phyloP scores from a whole-genome alignment of 495 filamentous ascomycete species.

The Hypoxylon perforatum region DNA sequence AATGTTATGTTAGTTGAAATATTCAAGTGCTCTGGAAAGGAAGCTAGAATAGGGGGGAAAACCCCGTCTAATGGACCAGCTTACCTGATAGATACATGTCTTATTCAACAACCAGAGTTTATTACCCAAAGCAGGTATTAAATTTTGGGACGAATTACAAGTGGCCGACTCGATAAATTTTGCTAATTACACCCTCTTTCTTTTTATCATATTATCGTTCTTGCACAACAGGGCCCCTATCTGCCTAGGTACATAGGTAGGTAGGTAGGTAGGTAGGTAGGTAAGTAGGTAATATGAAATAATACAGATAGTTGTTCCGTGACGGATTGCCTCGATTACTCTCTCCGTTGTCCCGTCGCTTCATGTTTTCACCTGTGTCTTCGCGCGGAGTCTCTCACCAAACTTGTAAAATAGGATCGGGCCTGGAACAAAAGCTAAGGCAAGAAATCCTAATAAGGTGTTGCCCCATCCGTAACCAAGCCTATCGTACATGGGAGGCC shows the following conservation, averaged over 20 bases:
- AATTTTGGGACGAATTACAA: no score
- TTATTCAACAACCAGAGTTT: no score
- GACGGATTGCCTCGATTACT: neutral
- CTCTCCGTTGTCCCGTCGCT: neutral
- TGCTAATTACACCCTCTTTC: neutral
- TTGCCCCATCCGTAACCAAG: constrained; percentile 71
- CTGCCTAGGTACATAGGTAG: no score
- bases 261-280: no score
- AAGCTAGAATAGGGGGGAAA: no score
- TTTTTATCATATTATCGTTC: neutral
- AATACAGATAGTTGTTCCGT: neutral
- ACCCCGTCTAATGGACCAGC: no score
- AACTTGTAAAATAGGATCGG: constrained; percentile 57
- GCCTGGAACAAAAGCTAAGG: constrained; percentile 60
- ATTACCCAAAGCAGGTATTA: no score
- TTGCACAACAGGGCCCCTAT: neutral
- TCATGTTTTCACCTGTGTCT: neutral
- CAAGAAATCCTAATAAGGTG: constrained; percentile 67
- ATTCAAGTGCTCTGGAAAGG: no score
- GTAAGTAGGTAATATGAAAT: constrained; percentile 3
- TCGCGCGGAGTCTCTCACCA: neutral
- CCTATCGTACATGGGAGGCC: constrained; percentile 60
- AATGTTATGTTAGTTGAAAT: no score
- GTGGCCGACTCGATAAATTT: no score
- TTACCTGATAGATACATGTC: no score